Conservation (phyloP, 2,329 filamentous ascomycete species). For the Ceratocystis ficicola region DNA sequence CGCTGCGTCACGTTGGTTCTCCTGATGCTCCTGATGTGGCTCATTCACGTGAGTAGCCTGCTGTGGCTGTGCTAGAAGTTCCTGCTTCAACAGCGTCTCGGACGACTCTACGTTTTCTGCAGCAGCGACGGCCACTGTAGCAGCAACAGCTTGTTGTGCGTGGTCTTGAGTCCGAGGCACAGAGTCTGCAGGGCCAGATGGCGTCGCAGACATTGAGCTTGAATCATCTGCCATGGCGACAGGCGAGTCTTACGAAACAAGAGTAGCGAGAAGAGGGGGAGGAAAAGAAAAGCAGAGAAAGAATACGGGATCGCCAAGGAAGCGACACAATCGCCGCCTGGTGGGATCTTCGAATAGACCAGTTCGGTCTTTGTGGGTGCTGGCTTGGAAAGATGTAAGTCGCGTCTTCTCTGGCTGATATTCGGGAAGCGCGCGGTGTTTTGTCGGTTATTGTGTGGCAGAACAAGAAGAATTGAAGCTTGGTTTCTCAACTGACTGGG, state of each 20-base stretch:
- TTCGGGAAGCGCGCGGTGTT: slow-evolving; percentile 21
- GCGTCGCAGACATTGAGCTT: slow-evolving; percentile 1
- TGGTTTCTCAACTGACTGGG: neutral
- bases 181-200: slow-evolving; percentile 12
- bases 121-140: slow-evolving; percentile 4
- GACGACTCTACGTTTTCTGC: neutral
- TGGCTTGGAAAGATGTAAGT: slow-evolving; percentile 17
- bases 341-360: too few species aligned
- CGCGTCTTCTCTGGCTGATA: slow-evolving; percentile 23
- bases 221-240: slow-evolving; percentile 12
- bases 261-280: neutral
- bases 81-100: neutral
- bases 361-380: neutral
- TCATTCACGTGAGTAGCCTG: neutral
- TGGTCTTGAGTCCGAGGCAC: slow-evolving; percentile 15
- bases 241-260: neutral
- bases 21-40: slow-evolving; percentile 15
- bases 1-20: slow-evolving; percentile 12
- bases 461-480: slow-evolving; percentile 15
- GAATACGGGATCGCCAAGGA: too few species aligned
- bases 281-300: neutral
- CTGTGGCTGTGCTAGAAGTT: neutral
- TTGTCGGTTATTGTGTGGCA: slow-evolving; percentile 22
- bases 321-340: too few species aligned
- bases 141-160: slow-evolving; percentile 1